Evolutionary conservation across 345 rosid genomes (phyloP), one percentile per base, ranked within the genome.

Genomic region (Laguncularia racemosa): DNA sequence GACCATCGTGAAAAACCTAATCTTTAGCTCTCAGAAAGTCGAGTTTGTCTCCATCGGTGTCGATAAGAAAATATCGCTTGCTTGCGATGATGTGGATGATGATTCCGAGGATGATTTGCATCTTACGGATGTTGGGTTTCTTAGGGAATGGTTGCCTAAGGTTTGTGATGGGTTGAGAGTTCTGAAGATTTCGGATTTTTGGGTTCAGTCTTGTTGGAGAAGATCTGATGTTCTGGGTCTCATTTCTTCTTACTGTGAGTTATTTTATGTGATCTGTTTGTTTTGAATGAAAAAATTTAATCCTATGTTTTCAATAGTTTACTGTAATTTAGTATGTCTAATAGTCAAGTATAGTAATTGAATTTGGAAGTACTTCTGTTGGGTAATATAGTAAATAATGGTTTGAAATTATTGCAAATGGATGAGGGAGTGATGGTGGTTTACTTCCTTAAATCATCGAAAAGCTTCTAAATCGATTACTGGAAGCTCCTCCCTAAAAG

Each of bases 161-260:
- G 77, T 85, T 15, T 54, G 72, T 58, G 64, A 66, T 6, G 76
- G 68, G 14, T 58, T 89, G 47, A 73, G 57, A 67, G 55, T 61
- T 16, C 50, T 84, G 56, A 78, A 79, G 20, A 76, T 85, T 61
- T 84, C 79, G n/a, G 95, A 89, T 78, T 89, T 86, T 60, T 85
- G 87, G 95, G 58, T 80, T 40, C 91, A 89, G 53, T 84, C 95
- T 62, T 84, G 96, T 53, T 85, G 95, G 96, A 72, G 91, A 67
- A 69, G 58, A 26, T 86, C 88, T 14, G 76, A 68, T 23, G 67
- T 77, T 62, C 64, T 89, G 75, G 71, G 77, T 48, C 69, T 85
- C 50, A 50, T 85, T 71, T 84, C 91, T 61, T 80, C 81, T 0
- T 71, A 56, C 60, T 83, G 91, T 89, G 76, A 89, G 90, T 83